Conservation (phyloP, 371 early-diverging fungal genomes). For the Zopfochytrium polystomum region DNA sequence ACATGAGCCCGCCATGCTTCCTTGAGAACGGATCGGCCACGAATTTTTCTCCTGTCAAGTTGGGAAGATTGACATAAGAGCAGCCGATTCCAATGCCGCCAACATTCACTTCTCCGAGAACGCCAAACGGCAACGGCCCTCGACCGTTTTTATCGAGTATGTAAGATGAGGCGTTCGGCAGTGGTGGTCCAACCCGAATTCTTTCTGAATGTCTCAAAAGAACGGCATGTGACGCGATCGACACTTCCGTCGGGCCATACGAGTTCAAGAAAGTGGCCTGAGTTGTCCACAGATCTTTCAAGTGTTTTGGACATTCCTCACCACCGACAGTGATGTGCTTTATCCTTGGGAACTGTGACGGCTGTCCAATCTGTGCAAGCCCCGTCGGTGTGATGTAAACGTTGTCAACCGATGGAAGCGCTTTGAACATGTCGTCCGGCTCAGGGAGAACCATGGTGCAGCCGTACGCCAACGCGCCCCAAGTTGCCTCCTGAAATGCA, state of each 20-base stretch:
- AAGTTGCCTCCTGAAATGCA: no score
- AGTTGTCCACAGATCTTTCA: constrained; percentile 23
- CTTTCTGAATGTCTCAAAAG: not conserved
- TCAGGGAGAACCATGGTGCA: constrained; percentile 27
- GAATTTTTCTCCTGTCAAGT: constrained; percentile 27
- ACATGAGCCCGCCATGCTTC: constrained; percentile 10
- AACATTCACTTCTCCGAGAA: constrained; percentile 26
- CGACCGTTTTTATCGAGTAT: constrained; percentile 12
- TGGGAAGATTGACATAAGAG: constrained; percentile 19
- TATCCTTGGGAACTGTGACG: constrained; percentile 12
- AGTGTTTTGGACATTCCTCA: constrained; percentile 18
- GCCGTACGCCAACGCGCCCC: constrained; percentile 17
- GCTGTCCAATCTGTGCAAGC: constrained; percentile 15
- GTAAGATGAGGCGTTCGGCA: constrained; percentile 4
- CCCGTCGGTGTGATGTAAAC: constrained; percentile 28
- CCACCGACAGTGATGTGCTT: constrained; percentile 19
- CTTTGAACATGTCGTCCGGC: constrained; percentile 6
- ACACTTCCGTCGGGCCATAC: constrained; percentile 39
- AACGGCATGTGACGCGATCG: constrained; percentile 5
- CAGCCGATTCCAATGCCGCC: constrained; percentile 17
- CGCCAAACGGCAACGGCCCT: constrained; percentile 19
- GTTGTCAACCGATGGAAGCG: not conserved
- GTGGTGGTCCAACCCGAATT: constrained; percentile 13
- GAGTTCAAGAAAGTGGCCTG: constrained; percentile 18
- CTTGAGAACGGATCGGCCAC: constrained; percentile 9